These are phyloP conservation scores for Stachybotrys chlorohalonatus DNA, from an alignment of 2,329 filamentous ascomycete genomes.

Conservation along the genomic window DNA sequence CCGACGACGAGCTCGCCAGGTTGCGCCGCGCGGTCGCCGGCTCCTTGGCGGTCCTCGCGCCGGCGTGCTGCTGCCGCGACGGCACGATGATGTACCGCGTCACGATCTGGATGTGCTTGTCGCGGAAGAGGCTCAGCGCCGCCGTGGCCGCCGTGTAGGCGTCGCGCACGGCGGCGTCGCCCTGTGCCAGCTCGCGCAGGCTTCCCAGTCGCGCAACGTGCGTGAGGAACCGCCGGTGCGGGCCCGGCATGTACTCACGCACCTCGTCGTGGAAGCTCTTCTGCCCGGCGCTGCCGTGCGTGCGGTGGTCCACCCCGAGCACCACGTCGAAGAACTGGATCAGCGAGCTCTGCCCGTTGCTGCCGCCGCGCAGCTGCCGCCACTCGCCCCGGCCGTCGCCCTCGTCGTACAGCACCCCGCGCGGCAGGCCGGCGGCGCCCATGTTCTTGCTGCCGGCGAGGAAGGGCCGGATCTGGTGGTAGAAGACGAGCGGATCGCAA, in stretches of 20 bases:
- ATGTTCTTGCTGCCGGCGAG: slow-evolving; percentile 91
- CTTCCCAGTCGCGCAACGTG: slow-evolving; percentile 62
- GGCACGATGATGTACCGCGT: slow-evolving; percentile 84
- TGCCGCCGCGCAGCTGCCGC: slow-evolving; percentile 76
- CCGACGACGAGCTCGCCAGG: slow-evolving; percentile 34
- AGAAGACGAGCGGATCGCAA: slow-evolving; percentile 82
- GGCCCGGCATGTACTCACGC: slow-evolving; percentile 82
- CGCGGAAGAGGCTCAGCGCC: slow-evolving; percentile 67
- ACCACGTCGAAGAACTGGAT: slow-evolving; percentile 91
- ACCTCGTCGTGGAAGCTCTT: slow-evolving; percentile 55
- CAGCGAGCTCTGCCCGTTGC: slow-evolving; percentile 85
- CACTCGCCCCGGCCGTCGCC: slow-evolving; percentile 58
- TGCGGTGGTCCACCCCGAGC: slow-evolving; percentile 68
- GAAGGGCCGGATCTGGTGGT: slow-evolving; percentile 79
- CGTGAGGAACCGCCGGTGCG: slow-evolving; percentile 70
- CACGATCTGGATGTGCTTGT: slow-evolving; percentile 85
- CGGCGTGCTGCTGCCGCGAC: slow-evolving; percentile 36
- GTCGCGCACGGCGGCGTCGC: slow-evolving; percentile 38
- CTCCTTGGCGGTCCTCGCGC: neutral
- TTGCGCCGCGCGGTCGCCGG: slow-evolving; percentile 21
- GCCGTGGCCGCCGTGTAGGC: slow-evolving; percentile 65
- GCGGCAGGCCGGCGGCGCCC: slow-evolving; percentile 71
- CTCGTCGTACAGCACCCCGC: slow-evolving; percentile 77
- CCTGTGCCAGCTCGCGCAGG: slow-evolving; percentile 59
- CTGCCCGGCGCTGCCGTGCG: slow-evolving; percentile 24